Percentiles rank a stretch among this genome's conserved stretches.
Evolutionary conservation across 225 moss, liverwort and hornwort species (phyloP).

Genomic region (Sphagnum tenellum): DNA sequence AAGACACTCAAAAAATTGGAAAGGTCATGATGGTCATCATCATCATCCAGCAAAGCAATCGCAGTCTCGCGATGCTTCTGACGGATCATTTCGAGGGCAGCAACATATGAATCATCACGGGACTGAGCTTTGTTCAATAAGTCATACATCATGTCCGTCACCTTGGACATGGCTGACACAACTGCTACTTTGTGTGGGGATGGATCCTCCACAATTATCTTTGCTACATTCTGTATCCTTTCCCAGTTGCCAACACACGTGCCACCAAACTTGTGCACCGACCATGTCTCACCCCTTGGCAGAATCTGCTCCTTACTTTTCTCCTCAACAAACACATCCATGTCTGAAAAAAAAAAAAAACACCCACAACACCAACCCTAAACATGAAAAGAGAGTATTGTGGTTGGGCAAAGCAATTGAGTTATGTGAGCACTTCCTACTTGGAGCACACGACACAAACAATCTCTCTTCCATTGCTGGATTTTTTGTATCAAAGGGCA

Average conservation of each 20-base stretch:
- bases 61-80: slow-evolving; percentile 72
- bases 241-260: slow-evolving; percentile 79
- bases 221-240: slow-evolving; percentile 80
- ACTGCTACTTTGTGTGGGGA: slow-evolving; percentile 76
- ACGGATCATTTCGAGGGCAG: slow-evolving; percentile 54
- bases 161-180: slow-evolving; percentile 97
- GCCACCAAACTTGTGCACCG: slow-evolving; percentile 94
- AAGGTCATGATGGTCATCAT: slow-evolving; percentile 80
- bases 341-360: slow-evolving; percentile 21
- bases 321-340: slow-evolving; percentile 32
- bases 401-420: too few species aligned
- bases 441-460: too few species aligned
- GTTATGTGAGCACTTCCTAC: too few species aligned
- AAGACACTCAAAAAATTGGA: slow-evolving; percentile 41
- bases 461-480: too few species aligned
- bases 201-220: slow-evolving; percentile 68
- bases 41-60: slow-evolving; percentile 48
- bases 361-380: too few species aligned
- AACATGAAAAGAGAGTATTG: too few species aligned
- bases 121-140: slow-evolving; percentile 68
- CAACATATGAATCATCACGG: slow-evolving; percentile 59
- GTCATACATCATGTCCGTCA: slow-evolving; percentile 97
- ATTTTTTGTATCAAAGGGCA: too few species aligned
- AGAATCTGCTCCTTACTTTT: slow-evolving; percentile 34
- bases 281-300: slow-evolving; percentile 74